Evolutionary conservation across 371 early-diverging fungal species (phyloP).

Genomic region (Zychaea mexicana): DNA sequence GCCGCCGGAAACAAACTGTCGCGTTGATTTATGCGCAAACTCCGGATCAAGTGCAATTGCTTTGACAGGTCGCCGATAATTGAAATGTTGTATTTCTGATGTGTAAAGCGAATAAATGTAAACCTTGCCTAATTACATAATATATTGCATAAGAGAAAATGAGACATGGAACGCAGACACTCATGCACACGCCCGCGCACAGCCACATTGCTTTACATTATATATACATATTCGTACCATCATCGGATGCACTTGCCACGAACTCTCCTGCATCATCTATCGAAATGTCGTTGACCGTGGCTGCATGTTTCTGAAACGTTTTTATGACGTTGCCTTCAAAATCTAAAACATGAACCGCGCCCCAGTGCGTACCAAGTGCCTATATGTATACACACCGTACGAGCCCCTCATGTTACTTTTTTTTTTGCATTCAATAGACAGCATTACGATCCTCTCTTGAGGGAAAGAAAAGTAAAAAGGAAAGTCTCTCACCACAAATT

Average conservation of each 20-base stretch:
- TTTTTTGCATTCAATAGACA: too few relatives aligned
- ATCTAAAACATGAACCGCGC: slow-evolving; percentile 89
- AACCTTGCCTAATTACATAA: slow-evolving; percentile 64
- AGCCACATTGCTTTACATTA: not conserved
- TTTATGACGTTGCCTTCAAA: slow-evolving; percentile 89
- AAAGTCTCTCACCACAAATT: slow-evolving; percentile 73
- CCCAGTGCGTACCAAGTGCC: slow-evolving; percentile 96
- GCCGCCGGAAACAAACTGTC: slow-evolving; percentile 89
- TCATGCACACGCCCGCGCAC: too few relatives aligned
- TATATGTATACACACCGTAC: slow-evolving; percentile 22
- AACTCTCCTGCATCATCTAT: slow-evolving; percentile 87
- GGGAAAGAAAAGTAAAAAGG: not conserved
- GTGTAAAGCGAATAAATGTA: slow-evolving; percentile 75
- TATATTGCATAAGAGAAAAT: too few relatives aligned
- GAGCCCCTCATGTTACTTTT: slow-evolving; percentile 3
- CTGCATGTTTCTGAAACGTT: slow-evolving; percentile 73
- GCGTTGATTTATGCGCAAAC: slow-evolving; percentile 70
- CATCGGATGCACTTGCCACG: slow-evolving; percentile 91
- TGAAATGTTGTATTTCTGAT: slow-evolving; percentile 60
- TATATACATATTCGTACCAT: slow-evolving; percentile 63
- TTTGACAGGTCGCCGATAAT: slow-evolving; percentile 88
- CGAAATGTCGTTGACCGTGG: slow-evolving; percentile 85
- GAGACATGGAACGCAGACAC: too few relatives aligned
- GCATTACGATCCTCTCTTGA: too few relatives aligned
- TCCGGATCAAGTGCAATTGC: slow-evolving; percentile 88